A percentile compares a stretch with the other conserved stretches of the same genome.
Evolutionary conservation across 2,329 filamentous ascomycete genomes (phyloP).

Genomic region (Cytospora mali): DNA sequence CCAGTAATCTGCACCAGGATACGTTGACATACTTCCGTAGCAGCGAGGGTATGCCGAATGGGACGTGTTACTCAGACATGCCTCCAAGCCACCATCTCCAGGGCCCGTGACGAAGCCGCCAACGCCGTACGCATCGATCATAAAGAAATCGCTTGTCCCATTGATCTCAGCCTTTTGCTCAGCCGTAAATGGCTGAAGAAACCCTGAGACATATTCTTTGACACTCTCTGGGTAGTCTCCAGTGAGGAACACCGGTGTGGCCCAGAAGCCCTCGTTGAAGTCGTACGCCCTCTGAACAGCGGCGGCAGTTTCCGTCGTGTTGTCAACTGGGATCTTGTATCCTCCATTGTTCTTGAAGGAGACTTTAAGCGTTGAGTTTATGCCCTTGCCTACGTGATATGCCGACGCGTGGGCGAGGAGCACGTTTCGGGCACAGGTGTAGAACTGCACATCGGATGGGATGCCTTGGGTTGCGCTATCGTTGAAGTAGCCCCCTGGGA

Average conservation of each 20-base stretch:
- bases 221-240: conserved; percentile 13
- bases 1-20: conserved; percentile 16
- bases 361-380: conserved; percentile 5
- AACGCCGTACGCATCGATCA: conserved; percentile 7
- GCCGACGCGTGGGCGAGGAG: conserved; percentile 12
- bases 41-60: conserved; percentile 7
- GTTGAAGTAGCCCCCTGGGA: conserved; percentile 14
- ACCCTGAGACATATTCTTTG: conserved; percentile 1
- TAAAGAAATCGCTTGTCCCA: conserved; percentile 11
- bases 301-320: background rate
- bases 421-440: background rate
- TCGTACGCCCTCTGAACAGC: conserved; percentile 17
- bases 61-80: conserved; percentile 3
- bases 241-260: conserved; percentile 5
- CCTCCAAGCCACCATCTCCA: conserved; percentile 4
- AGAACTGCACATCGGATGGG: conserved; percentile 6
- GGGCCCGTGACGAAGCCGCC: conserved; percentile 9
- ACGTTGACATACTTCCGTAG: background rate
- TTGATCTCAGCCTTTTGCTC: conserved; percentile 9
- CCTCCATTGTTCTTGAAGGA: conserved; percentile 18
- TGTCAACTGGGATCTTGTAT: conserved; percentile 13
- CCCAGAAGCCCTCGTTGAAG: conserved; percentile 19
- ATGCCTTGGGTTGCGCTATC: background rate
- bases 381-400: conserved; percentile 9
- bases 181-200: background rate